These are phyloP conservation scores for Ceratocystis destructans DNA, from an alignment of 2,329 filamentous ascomycete genomes.

Conservation along the genomic window DNA sequence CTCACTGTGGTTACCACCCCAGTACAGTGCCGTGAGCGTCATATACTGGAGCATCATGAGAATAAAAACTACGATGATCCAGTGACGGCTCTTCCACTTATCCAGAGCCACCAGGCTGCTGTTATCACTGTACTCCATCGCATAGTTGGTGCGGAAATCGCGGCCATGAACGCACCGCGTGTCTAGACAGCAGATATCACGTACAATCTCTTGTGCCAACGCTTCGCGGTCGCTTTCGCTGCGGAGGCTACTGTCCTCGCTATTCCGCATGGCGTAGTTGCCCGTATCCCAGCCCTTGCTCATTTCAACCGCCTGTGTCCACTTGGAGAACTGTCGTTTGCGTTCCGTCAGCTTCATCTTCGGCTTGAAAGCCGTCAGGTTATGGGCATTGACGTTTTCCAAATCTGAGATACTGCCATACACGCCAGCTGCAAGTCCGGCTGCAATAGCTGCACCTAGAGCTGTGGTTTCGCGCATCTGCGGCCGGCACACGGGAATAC, in stretches of 20 bases:
- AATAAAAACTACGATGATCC: conserved; percentile 3
- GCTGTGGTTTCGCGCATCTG: conserved; percentile 85
- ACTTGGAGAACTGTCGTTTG: conserved; percentile 34
- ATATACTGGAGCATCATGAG: conserved; percentile 10
- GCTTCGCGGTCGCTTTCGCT: not conserved
- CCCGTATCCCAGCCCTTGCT: conserved; percentile 36
- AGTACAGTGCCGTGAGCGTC: conserved; percentile 7
- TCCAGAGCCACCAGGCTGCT: not conserved
- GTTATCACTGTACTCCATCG: not conserved
- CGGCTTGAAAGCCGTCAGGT: conserved; percentile 57
- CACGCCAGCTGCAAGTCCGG: conserved; percentile 67
- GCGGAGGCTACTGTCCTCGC: not conserved
- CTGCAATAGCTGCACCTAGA: conserved; percentile 76
- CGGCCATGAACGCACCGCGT: conserved; percentile 7
- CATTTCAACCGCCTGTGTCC: conserved; percentile 47
- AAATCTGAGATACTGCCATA: conserved; percentile 67
- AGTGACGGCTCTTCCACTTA: conserved; percentile 9
- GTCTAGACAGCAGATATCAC: conserved; percentile 10
- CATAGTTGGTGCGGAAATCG: not conserved
- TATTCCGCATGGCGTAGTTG: not conserved
- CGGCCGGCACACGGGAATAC: conserved; percentile 70
- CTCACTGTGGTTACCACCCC: not conserved
- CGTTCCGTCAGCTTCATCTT: conserved; percentile 37
- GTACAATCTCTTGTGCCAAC: conserved; percentile 3
- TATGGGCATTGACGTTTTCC: conserved; percentile 55